These are phyloP conservation scores for Pseudogymnoascus sp. DNA, from an alignment of 2,329 filamentous ascomycete genomes.

Conservation along the genomic window DNA sequence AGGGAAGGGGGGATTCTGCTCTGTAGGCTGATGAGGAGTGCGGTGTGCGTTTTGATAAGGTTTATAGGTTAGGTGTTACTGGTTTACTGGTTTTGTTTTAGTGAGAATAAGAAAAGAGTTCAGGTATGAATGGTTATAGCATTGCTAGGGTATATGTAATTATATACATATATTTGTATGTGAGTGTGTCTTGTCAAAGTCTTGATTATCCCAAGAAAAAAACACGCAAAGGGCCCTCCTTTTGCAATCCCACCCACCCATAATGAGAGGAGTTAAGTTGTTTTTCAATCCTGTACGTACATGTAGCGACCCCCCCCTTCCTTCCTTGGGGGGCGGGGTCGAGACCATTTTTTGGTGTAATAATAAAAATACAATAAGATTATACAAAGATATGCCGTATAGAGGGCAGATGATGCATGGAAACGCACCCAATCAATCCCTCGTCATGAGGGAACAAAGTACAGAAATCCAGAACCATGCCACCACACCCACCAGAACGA, in stretches of 20 bases:
- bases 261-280: conserved; percentile 9
- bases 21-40: background rate
- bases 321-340: no score
- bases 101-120: background rate
- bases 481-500: background rate
- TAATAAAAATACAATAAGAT: conserved; percentile 1
- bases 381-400: background rate
- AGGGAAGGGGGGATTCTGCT: no score
- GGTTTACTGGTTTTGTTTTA: background rate
- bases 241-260: background rate
- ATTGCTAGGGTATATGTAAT: conserved; percentile 3
- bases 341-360: background rate
- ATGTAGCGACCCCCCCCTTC: background rate
- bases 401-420: background rate
- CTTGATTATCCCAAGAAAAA: background rate
- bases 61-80: no score
- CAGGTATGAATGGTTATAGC: background rate
- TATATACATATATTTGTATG: background rate
- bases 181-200: no score
- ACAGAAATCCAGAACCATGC: background rate
- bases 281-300: background rate
- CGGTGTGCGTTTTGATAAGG: background rate
- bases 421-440: conserved; percentile 2
- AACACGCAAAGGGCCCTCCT: background rate
- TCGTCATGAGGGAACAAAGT: background rate